Base-by-base conservation (phyloP, 1,284 basidiomycete genomes). In the Pterulicium gracile region DNA sequence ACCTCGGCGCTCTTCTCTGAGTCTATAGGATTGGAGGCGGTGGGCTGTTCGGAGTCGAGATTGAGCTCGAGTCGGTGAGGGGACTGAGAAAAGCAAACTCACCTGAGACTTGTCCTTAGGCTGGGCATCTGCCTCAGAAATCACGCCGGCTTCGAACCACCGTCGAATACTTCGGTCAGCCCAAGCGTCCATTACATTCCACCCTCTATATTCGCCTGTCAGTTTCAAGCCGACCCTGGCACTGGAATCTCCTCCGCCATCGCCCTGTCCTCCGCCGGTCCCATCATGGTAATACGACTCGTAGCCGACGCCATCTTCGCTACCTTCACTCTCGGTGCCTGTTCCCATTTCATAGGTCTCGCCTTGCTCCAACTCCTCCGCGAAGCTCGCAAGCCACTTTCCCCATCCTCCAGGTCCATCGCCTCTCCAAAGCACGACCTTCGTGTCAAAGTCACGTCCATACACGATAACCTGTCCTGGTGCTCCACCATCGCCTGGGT, bases 401-500 rank as follows among this genome's bases (percentile, higher is more conserved):
- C 88, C 95, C 95, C 96, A 98, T 3, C 95, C 95, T 10, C 79
- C 82, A 27, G 78, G 72, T 14, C 94, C 93, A 52, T 98, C 93
- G 3, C 92, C 93, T 48, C 77, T 73, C 80, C 86, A 94, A 44
- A 98, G 71, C 24, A 98, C 95, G 35, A 97, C 89, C 63, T 98
- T 98, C 19, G 92, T 89, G 63, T 98, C 95, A 64, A 98, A 97
- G 61, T 98, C 95, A 45, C 95, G 78, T 12, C 95, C 95, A 63
- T 98, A 98, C 43, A 98, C 82, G 52, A 98, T 98, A 44, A 97
- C 93, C 62, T 98, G 95, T 3, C 95, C 96, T 44, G 79, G 71
- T 1, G 77, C 63, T 42, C 93, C 95, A 35, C 66, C 63, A 51
- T 82, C 77, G 17, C 68, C 88, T 3, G 95, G 95, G 62, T 85